These are phyloP conservation scores for Coffea canephora DNA, from an alignment of 257 asterid species.

Conservation along the genomic window DNA sequence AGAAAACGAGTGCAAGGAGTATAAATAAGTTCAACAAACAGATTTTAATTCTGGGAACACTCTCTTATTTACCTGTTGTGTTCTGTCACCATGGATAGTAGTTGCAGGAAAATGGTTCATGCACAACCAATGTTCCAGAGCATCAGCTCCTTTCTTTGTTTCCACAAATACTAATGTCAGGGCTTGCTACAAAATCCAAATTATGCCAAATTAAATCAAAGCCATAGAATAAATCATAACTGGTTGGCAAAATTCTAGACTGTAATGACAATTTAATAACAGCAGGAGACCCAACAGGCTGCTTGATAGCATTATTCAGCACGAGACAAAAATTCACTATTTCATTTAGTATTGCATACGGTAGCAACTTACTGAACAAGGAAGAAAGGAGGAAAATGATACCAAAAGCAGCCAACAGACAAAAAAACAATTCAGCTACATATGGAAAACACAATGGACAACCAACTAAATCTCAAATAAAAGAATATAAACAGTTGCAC, in stretches of 20 bases:
- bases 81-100: conserved; percentile 91
- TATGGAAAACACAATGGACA: neutral
- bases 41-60: neutral
- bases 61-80: conserved; percentile 65
- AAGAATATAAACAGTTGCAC: neutral
- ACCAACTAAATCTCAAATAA: neutral
- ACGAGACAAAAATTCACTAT: neutral
- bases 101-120: conserved; percentile 84
- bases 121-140: conserved; percentile 90
- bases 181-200: conserved; percentile 58
- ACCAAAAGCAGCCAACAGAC: no score
- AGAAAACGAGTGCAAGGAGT: neutral
- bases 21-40: neutral
- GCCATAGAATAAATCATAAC: neutral
- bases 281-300: neutral
- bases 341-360: neutral
- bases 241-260: neutral
- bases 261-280: neutral
- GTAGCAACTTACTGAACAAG: neutral
- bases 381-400: neutral
- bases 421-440: neutral
- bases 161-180: conserved; percentile 89
- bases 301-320: neutral
- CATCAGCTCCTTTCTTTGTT: conserved; percentile 95
- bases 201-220: conserved; percentile 3